These are phyloP conservation scores for Trichoderma gamsii DNA, from an alignment of 495 filamentous ascomycete genomes.

Conservation along the genomic window DNA sequence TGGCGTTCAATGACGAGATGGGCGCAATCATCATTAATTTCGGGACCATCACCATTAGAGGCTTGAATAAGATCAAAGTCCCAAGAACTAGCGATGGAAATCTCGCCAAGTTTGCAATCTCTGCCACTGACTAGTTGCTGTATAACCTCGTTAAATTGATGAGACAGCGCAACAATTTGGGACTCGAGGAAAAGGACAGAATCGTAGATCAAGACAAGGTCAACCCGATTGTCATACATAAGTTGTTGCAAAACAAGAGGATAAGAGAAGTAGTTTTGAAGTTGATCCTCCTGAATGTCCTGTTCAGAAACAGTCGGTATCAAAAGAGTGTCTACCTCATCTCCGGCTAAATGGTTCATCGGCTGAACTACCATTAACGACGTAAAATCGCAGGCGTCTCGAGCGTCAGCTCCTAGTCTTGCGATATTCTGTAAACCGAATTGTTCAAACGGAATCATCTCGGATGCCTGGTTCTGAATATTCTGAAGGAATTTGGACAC, in stretches of 20 bases:
- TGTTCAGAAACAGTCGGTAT: constrained; percentile 20
- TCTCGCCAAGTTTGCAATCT: not conserved
- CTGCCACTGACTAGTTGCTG: constrained; percentile 7
- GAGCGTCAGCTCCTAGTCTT: not conserved
- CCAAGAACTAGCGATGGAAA: not conserved
- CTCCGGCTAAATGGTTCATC: not conserved
- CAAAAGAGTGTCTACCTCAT: constrained; percentile 12
- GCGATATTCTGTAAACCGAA: constrained; percentile 39
- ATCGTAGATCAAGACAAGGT: constrained; percentile 20
- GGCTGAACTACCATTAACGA: constrained; percentile 10
- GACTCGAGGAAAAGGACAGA: constrained; percentile 15
- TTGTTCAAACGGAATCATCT: constrained; percentile 41
- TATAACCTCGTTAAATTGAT: constrained; percentile 19
- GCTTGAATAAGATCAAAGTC: not conserved
- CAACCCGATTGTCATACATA: constrained; percentile 11
- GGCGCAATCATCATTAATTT: constrained; percentile 5
- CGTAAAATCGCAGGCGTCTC: constrained; percentile 12
- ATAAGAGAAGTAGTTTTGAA: constrained; percentile 20
- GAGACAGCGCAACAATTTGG: constrained; percentile 21
- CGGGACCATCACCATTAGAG: not conserved
- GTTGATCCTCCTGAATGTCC: not conserved
- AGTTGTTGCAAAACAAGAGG: constrained; percentile 23
- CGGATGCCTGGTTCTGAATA: constrained; percentile 31
- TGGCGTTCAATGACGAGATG: not conserved
- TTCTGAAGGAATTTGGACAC: constrained; percentile 20